Evolutionary conservation across 208 protist species (phyloP), one percentile per base, ranked within the genome.

Genomic region (Trypanosoma brucei): DNA sequence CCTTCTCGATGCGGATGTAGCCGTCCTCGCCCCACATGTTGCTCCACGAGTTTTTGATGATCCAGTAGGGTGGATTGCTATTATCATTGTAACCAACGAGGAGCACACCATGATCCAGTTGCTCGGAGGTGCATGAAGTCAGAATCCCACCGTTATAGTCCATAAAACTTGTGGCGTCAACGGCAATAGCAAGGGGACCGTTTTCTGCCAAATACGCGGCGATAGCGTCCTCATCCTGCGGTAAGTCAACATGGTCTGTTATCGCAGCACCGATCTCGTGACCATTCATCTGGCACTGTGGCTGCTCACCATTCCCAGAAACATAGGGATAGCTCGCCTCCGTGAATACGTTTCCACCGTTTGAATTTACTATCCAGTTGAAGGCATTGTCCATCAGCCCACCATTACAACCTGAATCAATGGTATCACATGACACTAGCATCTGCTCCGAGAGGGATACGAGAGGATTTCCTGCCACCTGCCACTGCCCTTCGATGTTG

Each of bases 321-420:
- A 73, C 77, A 84, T 97, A 97, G 50, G 88, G 88, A 78, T 97
- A 97, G 56, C 50, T 54, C n/a, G 7, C 6, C 50, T 54, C 50
- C 50, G 50, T 54, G 50, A 35, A 54, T n/a, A 54, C 50, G 6
- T 54, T 54, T 6, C 50, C 50, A 54, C n/a, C 31, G n/a, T 54
- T 54, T n/a, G 11, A n/a, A 6, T 31, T 33, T n/a, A 31, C n/a
- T 8, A 54, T 31, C 50, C 50, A 54, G 5, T 33, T 34, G 50
- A 54, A 54, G 8, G 50, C 50, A 34, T 31, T 7, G 50, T 54
- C 6, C 50, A 31, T 54, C 9, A 54, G n/a, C 9, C 50, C 50
- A 54, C n/a, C 49, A 33, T n/a, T 6, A n/a, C 49, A 54, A 30
- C 49, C 49, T 33, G 6, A 35, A 31, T 54, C 50, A n/a, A 8